These are phyloP conservation scores for Rhizopogon salebrosus DNA, from an alignment of 768 basidiomycete species.

Conservation along the genomic window DNA sequence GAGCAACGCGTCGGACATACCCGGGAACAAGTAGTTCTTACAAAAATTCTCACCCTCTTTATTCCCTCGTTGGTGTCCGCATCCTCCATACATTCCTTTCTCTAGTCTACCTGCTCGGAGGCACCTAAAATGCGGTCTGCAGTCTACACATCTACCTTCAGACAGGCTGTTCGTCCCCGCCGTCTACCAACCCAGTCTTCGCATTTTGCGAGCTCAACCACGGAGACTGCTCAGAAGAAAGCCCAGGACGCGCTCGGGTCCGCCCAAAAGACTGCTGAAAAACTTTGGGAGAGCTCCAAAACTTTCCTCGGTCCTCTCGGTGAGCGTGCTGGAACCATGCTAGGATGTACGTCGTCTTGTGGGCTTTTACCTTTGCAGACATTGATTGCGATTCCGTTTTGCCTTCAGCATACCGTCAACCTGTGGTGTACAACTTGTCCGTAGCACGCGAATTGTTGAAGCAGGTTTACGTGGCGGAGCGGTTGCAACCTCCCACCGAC, in stretches of 20 bases:
- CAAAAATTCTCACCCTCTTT: constrained; percentile 9
- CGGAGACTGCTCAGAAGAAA: constrained; percentile 59
- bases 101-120: constrained; percentile 3
- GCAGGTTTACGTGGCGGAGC: constrained; percentile 68
- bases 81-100: constrained; percentile 1
- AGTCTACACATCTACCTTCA: constrained; percentile 20
- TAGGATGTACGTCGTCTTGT: constrained; percentile 42
- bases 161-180: constrained; percentile 15
- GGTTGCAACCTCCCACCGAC: constrained; percentile 55
- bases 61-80: constrained; percentile 5
- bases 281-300: constrained; percentile 46
- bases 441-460: constrained; percentile 73
- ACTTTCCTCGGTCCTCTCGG: constrained; percentile 44
- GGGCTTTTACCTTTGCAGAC: not conserved
- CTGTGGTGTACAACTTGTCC: constrained; percentile 71
- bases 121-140: constrained; percentile 18
- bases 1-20: constrained; percentile 3
- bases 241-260: constrained; percentile 60
- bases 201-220: constrained; percentile 39
- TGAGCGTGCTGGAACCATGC: constrained; percentile 50
- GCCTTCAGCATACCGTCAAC: constrained; percentile 63
- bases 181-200: constrained; percentile 7
- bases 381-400: not conserved
- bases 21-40: constrained; percentile 1
- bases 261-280: constrained; percentile 53